These are phyloP conservation scores for Eimeria nieschulzi DNA, from an alignment of 169 alveolate species.

Conservation along the genomic window DNA sequence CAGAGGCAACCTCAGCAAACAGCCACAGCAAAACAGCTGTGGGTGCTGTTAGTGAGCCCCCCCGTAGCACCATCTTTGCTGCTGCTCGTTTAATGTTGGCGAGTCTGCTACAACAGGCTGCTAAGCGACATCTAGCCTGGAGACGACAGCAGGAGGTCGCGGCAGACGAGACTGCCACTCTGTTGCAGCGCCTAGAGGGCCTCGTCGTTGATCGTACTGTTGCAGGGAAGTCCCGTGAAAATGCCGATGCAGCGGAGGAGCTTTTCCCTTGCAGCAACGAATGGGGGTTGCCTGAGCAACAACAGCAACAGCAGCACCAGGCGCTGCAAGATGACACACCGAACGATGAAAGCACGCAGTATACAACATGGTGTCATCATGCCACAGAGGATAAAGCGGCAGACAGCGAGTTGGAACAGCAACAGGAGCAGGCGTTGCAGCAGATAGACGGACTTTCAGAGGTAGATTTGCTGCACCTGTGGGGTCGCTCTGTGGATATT, in stretches of 20 bases:
- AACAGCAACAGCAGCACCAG: constrained; percentile 29
- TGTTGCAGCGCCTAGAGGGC: constrained; percentile 58
- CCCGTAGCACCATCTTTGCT: constrained; percentile 6
- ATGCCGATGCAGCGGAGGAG: constrained; percentile 43
- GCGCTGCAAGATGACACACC: background rate
- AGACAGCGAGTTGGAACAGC: background rate
- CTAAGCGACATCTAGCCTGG: constrained; percentile 56
- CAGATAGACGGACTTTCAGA: constrained; percentile 55
- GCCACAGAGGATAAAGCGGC: background rate
- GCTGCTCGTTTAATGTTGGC: constrained; percentile 38
- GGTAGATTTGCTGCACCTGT: constrained; percentile 44
- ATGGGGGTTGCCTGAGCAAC: background rate
- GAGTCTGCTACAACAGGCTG: constrained; percentile 38
- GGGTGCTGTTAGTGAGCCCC: background rate
- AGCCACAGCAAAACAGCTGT: constrained; percentile 10
- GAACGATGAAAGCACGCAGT: constrained; percentile 59
- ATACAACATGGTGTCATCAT: constrained; percentile 57
- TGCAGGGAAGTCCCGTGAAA: background rate
- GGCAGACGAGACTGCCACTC: constrained; percentile 51
- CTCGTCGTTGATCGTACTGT: constrained; percentile 58
- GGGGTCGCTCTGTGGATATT: constrained; percentile 45
- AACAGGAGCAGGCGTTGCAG: constrained; percentile 29
- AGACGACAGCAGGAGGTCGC: constrained; percentile 41
- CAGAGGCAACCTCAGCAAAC: constrained; percentile 21
- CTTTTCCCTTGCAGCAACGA: constrained; percentile 57